Base-by-base conservation (phyloP, 1,284 basidiomycete species). In the Cryptococcus floricola region DNA sequence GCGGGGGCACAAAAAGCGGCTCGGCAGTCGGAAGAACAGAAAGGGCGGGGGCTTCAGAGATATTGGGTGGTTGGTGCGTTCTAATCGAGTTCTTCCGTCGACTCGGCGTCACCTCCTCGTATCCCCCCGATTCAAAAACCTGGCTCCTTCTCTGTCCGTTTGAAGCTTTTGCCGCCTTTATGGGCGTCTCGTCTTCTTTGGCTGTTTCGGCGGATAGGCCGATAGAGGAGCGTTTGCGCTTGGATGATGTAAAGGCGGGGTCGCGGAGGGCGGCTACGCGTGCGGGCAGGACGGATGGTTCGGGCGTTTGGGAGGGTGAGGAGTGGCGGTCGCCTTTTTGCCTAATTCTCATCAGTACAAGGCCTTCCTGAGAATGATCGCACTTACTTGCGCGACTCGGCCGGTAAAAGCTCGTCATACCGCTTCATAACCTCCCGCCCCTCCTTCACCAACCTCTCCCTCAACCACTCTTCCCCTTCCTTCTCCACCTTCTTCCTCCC, bases 391-490 rank as follows among this genome's bases (percentile, higher is more conserved):
- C 53, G 64, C 38, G 54, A 53, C 27, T 71, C 67, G 5, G 58
- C 37, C 7, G 70, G 70, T 38, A 75, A 52, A 1, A 73, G 56
- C 56, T 67, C 60, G 28, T 75, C 68, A 51, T 68, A 73, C 12
- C 74, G 64, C 48, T 63, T 61, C 54, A 77, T 61, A 23, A 76
- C 57, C 47, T 76, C 73, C 47, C 66, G 61, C 2, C 74, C 76
- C 46, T 76, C 74, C 8, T 53, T 58, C 34, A 77, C 66, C 48
- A 77, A 59, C 38, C 59, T 52, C 10, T 56, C 48, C 41, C 66
- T 66, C 41, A 77, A 58, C 69, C 74, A 75, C 46, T 72, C 72
- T 1, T 60, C 52, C 2, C 73, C 70, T 19, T 67, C 58, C 12
- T 56, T 45, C 34, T 63, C 55, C 1, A 77, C 53, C 53, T 70